phyloP scores from a whole-genome alignment of 148 eudicot species.

The Rhododendron henanense region DNA sequence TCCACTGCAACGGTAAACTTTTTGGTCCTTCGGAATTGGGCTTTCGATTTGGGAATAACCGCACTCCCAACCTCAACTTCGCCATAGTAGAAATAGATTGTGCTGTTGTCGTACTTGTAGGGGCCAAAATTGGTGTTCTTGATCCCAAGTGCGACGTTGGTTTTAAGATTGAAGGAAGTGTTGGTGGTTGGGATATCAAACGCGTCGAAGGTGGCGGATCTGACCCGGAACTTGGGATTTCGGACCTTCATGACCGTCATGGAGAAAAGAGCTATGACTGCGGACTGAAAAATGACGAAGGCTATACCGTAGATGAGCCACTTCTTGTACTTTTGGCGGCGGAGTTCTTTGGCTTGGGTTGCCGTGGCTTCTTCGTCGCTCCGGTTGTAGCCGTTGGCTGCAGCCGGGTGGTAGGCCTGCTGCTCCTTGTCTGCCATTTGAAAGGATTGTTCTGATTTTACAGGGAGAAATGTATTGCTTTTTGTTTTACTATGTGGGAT shows the following conservation, averaged over 20 bases:
- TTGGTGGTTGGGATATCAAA: too few relatives aligned
- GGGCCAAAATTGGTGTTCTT: conserved; percentile 15
- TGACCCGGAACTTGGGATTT: too few relatives aligned
- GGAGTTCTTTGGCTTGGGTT: not conserved
- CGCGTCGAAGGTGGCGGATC: too few relatives aligned
- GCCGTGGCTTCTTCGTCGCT: not conserved
- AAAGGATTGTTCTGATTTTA: not conserved
- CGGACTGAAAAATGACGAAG: conserved; percentile 7
- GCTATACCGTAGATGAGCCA: not conserved
- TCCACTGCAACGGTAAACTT: too few relatives aligned
- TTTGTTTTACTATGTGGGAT: too few relatives aligned
- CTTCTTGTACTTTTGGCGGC: conserved; percentile 18
- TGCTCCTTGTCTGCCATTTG: not conserved
- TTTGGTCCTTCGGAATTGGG: too few relatives aligned
- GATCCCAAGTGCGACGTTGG: too few relatives aligned
- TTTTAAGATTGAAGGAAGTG: too few relatives aligned
- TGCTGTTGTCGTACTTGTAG: not conserved
- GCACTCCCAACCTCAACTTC: not conserved
- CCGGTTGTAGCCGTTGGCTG: not conserved
- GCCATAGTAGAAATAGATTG: conserved; percentile 7
- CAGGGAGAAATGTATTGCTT: not conserved
- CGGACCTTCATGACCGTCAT: conserved; percentile 14
- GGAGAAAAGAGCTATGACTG: not conserved
- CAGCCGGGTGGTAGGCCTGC: not conserved
- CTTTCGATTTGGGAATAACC: not conserved